Evolutionary conservation across 192 early-diverging fungal genomes (phyloP), one percentile per base, ranked within the genome.

Genomic region (Coemansia sp.): DNA sequence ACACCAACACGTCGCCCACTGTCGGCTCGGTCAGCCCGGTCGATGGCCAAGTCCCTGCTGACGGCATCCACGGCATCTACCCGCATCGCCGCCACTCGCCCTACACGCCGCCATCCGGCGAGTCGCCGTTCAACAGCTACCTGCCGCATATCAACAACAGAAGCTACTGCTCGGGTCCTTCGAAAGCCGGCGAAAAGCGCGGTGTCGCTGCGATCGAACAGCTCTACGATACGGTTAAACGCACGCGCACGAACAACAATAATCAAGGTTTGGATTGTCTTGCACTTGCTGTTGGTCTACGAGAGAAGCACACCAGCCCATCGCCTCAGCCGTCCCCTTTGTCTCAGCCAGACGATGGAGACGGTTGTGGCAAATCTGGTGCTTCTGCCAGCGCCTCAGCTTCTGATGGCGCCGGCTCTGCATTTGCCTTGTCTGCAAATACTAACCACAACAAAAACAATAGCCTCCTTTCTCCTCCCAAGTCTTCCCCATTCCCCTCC

Each of bases 261-360:
- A 83, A 66, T 62, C 75, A 83, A 83, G 81, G 81, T 83, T 83
- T 83, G 81, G 75, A 83, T 77, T 83, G 81, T 77, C 76, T 83
- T 72, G 81, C 81, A 77, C 76, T 65, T 77, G 81, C 81, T 55
- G 64, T 77, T 70, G 81, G 76, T 61, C 68, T 83, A 26, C 76
- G 51, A 67, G 81, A 83, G 72, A 73, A 72, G 66, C 72, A 75
- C 56, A 45, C 66, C 68, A 66, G 75, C 68, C 52, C 64, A 36
- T 55, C 67, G 34, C 62, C 71, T 38, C 63, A 43, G 21, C 53
- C 71, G 64, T 51, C 78, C 59, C 49, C 62, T 33, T 18, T 57
- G 46, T 38, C 23, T 14, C 9, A 26, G 23, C 21, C 21, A 21
- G 46, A 16, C 46, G 30, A 51, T 43, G 67, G 61, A 9, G 44